Evolutionary conservation across 306 rosid species (phyloP), one percentile per base, ranked within the genome.

Genomic region (Spatholobus suberectus): DNA sequence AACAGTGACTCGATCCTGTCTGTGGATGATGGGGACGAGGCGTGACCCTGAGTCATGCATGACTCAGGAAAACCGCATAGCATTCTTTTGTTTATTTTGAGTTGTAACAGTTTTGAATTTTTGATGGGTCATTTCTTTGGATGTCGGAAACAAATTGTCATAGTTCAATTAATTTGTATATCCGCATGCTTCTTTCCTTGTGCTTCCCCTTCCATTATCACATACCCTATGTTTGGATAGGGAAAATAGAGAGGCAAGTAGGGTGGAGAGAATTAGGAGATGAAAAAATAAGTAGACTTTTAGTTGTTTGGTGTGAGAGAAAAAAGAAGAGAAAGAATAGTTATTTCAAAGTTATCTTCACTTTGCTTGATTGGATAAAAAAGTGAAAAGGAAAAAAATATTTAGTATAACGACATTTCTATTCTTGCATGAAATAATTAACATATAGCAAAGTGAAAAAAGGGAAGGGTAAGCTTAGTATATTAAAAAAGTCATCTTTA

Each of bases 21-120:
- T 20, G 13, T 54, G 85, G 85, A 83, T 77, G 86, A 43, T 63
- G 76, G 85, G 89, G 75, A 29, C 32, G 74, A 85, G 88, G 68
- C 10, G 59, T 81, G 70, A 57, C 23, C 13, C 73, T 13, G 61
- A 71, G 77, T 61, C 67, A 23, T 83, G 85, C 52, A 34, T 79
- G 82, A 27, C 75, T 65, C 63, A 12, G 73, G 75, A 65, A 69
- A 62, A 61, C 66, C 43, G 37, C 77, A 70, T 74, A 82, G 77
- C 79, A 81, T 74, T 83, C 75, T 86, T 87, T 59, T 69, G 15
- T 32, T 68, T 68, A 12, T 32, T 70, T 18, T 37, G 54, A 82
- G 49, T 84, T 75, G 47, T 27, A 68, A 62, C 85, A 88, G 85
- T 88, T 87, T 88, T 88, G 90, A 46, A 88, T 83, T 88, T 87